Evolutionary conservation across 1,139 yeast species (phyloP).

Genomic region (Protomyces inouyei): DNA sequence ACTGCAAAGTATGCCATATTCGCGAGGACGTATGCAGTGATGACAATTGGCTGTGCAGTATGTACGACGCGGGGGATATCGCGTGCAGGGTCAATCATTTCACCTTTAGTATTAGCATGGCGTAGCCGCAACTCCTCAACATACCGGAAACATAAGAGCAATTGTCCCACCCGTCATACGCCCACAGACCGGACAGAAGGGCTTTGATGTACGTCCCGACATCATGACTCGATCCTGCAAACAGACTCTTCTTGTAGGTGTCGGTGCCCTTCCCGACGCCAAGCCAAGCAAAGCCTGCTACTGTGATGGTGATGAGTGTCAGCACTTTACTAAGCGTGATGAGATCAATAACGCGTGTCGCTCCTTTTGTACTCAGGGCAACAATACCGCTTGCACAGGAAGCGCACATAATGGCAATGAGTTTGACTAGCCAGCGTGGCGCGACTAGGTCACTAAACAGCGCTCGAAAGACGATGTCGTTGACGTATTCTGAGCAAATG

Average conservation of each 20-base stretch:
- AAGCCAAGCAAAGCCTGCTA: slow-evolving; percentile 39
- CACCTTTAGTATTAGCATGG: neutral
- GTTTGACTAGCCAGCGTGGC: slow-evolving; percentile 12
- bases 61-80: slow-evolving; percentile 44
- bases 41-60: slow-evolving; percentile 44
- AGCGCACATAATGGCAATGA: slow-evolving; percentile 36
- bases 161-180: slow-evolving; percentile 48
- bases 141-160: slow-evolving; percentile 14
- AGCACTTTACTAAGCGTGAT: slow-evolving; percentile 41
- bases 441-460: slow-evolving; percentile 12
- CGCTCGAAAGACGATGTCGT: slow-evolving; percentile 30
- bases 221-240: slow-evolving; percentile 37
- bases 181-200: slow-evolving; percentile 46
- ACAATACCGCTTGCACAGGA: slow-evolving; percentile 7
- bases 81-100: slow-evolving; percentile 36
- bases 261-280: slow-evolving; percentile 35
- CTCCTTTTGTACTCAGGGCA: slow-evolving; percentile 37
- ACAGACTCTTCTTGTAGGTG: slow-evolving; percentile 34
- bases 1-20: slow-evolving; percentile 43
- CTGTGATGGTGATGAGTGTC: slow-evolving; percentile 38
- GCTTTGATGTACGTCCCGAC: slow-evolving; percentile 42
- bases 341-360: slow-evolving; percentile 41
- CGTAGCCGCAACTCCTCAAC: neutral
- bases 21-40: slow-evolving; percentile 41
- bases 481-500: slow-evolving; percentile 43